Base-by-base conservation (phyloP, 192 early-diverging fungal species). In the Coemansia umbellata region DNA sequence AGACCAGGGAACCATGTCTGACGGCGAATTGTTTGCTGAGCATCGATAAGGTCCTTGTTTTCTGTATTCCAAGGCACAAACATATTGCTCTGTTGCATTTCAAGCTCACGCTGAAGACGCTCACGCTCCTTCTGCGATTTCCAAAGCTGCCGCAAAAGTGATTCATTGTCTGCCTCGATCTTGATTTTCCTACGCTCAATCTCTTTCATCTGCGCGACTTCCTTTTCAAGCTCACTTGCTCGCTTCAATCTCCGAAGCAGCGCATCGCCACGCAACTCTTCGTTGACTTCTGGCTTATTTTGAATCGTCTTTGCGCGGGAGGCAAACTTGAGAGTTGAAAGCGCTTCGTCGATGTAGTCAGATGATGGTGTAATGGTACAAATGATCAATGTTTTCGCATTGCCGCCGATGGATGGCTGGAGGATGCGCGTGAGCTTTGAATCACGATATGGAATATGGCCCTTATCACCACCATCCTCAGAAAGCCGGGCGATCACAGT, bases 291-390 rank as follows among this genome's bases (percentile, higher is more conserved):
- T 4, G 96, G 91, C 44, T 82, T 83, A 15, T 89, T 84, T 8
- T 81, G 73, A 13, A 98, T 86, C 50, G 88, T 91, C 67, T 97
- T 97, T 35, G 95, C 90, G 5, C 93, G 80, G 9, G 83, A 74
- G 1, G 96, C 96, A 74, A 97, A 98, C 62, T 98, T 97, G 23
- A 98, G 82, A 3, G 96, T 98, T 49, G 90, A 96, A 32, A 84
- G 60, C 0, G 91, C 85, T 44, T 98, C 96, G 47, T 97, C 94
- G 5, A 86, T 58, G 55, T 91, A 88, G 45, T 81, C 54, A 13
- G 68, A 60, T 0, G 91, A 80, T 3, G 94, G 92, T 31, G 86
- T 90, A 50, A 95, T 89, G 0, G 94, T 97, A 58, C 92, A 93
- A 28, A 99, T 91, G 9, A 99, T 92, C 8, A 88, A 82, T 1